Evolutionary conservation across 352 stramenopile genomes (phyloP).

Genomic region (Blastocystis sp.): DNA sequence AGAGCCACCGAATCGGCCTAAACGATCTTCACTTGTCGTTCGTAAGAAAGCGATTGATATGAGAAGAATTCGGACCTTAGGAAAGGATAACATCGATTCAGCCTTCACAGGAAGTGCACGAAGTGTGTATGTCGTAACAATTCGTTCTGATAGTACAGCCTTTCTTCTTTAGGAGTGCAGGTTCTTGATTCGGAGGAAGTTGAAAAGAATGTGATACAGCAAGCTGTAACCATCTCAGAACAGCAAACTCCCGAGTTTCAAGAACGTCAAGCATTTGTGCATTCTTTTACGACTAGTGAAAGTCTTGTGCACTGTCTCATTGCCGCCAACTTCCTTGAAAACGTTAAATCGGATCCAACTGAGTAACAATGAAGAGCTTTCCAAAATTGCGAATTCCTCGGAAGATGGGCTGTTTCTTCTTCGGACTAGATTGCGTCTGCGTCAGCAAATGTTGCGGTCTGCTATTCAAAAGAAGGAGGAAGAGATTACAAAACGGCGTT

Average conservation of each 20-base stretch:
- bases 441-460: not conserved
- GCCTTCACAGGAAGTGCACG: slow-evolving; percentile 28
- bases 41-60: slow-evolving; percentile 56
- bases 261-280: not conserved
- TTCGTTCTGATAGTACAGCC: not conserved
- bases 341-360: not conserved
- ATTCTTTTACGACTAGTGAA: slow-evolving; percentile 9
- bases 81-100: slow-evolving; percentile 45
- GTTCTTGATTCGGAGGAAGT: slow-evolving; percentile 55
- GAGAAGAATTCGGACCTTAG: slow-evolving; percentile 23
- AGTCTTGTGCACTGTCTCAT: not conserved
- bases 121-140: not conserved
- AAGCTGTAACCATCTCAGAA: not conserved
- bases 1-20: no score
- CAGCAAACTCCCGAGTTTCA: not conserved
- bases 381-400: not conserved
- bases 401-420: not conserved
- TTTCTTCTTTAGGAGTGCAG: slow-evolving; percentile 45
- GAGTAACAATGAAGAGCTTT: not conserved
- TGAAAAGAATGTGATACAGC: slow-evolving; percentile 41
- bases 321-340: not conserved
- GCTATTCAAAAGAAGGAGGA: not conserved
- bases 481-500: not conserved
- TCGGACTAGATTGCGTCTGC: not conserved
- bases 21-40: slow-evolving; percentile 10